These are phyloP conservation scores for Monilinia aucupariae DNA, from an alignment of 2,329 filamentous ascomycete genomes.

Conservation along the genomic window DNA sequence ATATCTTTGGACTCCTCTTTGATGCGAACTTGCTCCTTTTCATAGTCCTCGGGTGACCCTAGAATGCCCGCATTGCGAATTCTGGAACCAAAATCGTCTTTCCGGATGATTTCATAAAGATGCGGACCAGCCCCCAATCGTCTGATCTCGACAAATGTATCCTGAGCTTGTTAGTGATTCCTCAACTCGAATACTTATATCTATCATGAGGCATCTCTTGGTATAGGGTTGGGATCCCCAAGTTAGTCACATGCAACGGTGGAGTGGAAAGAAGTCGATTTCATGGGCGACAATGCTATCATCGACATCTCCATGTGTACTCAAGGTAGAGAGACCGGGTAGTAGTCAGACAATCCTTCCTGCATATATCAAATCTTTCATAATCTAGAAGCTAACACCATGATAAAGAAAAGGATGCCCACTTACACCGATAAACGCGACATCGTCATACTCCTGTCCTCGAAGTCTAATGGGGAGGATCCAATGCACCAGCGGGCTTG, in stretches of 20 bases:
- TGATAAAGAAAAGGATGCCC: constrained; percentile 13
- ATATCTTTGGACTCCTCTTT: constrained; percentile 29
- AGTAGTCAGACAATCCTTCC: neutral
- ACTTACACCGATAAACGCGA: constrained; percentile 77
- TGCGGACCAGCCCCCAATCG: constrained; percentile 65
- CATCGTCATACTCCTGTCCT: constrained; percentile 65
- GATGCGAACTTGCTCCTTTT: constrained; percentile 37
- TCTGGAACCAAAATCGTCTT: constrained; percentile 69
- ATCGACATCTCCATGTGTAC: neutral
- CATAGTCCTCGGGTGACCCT: constrained; percentile 45
- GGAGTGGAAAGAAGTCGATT: neutral
- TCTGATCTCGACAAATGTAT: constrained; percentile 74
- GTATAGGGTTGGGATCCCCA: neutral
- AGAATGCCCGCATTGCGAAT: constrained; percentile 78
- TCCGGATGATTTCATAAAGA: constrained; percentile 69
- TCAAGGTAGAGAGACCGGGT: neutral
- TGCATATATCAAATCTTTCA: neutral
- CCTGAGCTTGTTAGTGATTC: constrained; percentile 41
- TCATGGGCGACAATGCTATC: neutral
- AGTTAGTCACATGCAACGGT: neutral
- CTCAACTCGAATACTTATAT: neutral
- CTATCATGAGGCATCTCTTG: neutral
- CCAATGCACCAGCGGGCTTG: constrained; percentile 68
- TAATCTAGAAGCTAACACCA: neutral
- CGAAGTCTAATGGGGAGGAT: constrained; percentile 77